Percentiles rank a stretch among this genome's conserved stretches.
phyloP scores from a whole-genome alignment of 495 filamentous ascomycete genomes.

The Apodospora peruviana region DNA sequence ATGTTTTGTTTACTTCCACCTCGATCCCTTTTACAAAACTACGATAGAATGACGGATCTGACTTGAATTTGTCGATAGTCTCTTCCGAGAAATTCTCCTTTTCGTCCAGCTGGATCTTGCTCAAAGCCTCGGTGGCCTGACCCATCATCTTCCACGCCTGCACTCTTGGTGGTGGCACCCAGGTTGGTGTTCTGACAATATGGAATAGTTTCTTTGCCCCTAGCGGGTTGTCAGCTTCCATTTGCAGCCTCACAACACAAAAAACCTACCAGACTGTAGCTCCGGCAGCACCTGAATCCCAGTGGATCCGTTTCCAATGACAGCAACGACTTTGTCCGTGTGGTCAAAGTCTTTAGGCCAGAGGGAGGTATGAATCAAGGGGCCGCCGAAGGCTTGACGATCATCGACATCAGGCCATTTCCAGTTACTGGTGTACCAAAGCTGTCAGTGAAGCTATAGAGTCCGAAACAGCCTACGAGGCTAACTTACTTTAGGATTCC shows the following conservation, averaged over 20 bases:
- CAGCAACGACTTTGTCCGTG: constrained; percentile 50
- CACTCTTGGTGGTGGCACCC: constrained; percentile 55
- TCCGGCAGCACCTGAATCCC: constrained; percentile 57
- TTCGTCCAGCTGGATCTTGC: constrained; percentile 21
- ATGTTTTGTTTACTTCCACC: constrained; percentile 38
- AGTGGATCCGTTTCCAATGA: constrained; percentile 56
- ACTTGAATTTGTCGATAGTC: constrained; percentile 43
- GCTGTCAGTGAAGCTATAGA: no score
- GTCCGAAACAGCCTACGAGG: no score
- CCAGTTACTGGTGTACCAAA: constrained; percentile 44
- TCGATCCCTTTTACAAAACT: constrained; percentile 36
- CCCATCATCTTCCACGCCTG: constrained; percentile 39
- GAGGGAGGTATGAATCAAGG: constrained; percentile 52
- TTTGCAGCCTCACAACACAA: constrained; percentile 33
- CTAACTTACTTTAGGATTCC: constrained; percentile 53
- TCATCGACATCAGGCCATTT: constrained; percentile 54
- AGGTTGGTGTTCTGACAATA: constrained; percentile 57
- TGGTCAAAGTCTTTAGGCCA: constrained; percentile 54
- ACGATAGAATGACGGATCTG: constrained; percentile 31
- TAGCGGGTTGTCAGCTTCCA: constrained; percentile 19
- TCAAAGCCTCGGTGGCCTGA: constrained; percentile 20
- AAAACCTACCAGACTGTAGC: constrained; percentile 46
- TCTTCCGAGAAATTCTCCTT: constrained; percentile 35
- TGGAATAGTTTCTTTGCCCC: constrained; percentile 41
- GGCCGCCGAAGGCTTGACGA: constrained; percentile 42